Conservation (phyloP, 176 grass and related monocot species). For the Oryza glaberrima region DNA sequence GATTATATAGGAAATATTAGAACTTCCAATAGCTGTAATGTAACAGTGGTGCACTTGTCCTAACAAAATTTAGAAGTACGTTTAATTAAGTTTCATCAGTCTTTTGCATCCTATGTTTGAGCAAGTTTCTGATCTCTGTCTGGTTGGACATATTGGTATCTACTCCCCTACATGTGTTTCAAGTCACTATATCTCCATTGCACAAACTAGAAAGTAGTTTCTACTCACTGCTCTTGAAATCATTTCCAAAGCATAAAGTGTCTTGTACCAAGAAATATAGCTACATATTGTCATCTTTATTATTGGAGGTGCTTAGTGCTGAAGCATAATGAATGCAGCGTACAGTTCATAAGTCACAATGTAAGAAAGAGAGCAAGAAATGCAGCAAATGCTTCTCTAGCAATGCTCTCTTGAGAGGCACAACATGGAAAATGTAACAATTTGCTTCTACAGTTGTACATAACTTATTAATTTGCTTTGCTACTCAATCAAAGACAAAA, state of each 20-base stretch:
- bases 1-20: background rate
- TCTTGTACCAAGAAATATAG: background rate
- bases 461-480: background rate
- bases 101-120: background rate
- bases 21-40: background rate
- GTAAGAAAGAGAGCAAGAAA: background rate
- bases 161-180: background rate
- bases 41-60: background rate
- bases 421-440: background rate
- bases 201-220: constrained; percentile 15
- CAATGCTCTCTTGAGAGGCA: background rate
- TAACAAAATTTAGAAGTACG: background rate
- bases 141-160: background rate
- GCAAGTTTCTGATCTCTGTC: background rate
- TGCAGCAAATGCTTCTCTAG: background rate
- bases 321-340: background rate
- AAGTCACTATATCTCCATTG: constrained; percentile 20
- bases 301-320: background rate
- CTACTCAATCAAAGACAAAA: background rate
- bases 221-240: constrained; percentile 14
- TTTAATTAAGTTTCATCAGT: background rate
- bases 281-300: constrained; percentile 25
- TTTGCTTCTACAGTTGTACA: background rate
- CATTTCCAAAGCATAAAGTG: background rate
- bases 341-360: constrained; percentile 10